phyloP scores from a whole-genome alignment of 768 basidiomycete species.

The Pilatotrama ljubarskyi region DNA sequence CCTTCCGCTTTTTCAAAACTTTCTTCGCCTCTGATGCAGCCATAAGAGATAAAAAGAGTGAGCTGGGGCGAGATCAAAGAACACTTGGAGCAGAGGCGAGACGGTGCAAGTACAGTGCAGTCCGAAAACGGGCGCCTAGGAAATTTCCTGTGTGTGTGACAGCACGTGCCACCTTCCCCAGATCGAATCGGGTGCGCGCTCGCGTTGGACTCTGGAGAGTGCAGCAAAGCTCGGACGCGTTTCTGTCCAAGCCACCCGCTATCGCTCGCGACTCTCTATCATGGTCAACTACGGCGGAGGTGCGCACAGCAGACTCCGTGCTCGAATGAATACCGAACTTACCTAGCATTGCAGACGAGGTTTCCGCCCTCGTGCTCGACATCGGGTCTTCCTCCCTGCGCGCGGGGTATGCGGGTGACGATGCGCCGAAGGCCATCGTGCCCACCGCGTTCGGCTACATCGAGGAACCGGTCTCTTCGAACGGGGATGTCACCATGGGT shows the following conservation, averaged over 20 bases:
- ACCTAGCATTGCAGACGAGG: conserved; percentile 67
- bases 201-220: conserved; percentile 9
- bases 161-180: conserved; percentile 19
- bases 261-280: conserved; percentile 1
- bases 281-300: conserved; percentile 92
- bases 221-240: not conserved
- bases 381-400: conserved; percentile 88
- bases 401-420: conserved; percentile 97
- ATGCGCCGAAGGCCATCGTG: conserved; percentile 89
- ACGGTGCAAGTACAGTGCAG: not conserved
- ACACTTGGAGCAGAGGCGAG: not conserved
- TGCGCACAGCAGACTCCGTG: conserved; percentile 35
- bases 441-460: conserved; percentile 87
- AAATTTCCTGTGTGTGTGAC: conserved; percentile 26
- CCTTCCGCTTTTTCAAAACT: conserved; percentile 60
- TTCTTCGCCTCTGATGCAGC: conserved; percentile 36
- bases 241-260: not conserved
- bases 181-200: conserved; percentile 32
- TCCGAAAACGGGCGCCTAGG: conserved; percentile 15
- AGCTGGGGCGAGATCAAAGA: not conserved
- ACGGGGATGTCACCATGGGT: conserved; percentile 57
- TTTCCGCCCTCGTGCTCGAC: conserved; percentile 95
- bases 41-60: conserved; percentile 28
- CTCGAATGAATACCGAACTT: not conserved
- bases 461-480: conserved; percentile 35